These are phyloP conservation scores for Parascedosporium putredinis DNA, from an alignment of 2,329 filamentous ascomycete species.

Conservation along the genomic window DNA sequence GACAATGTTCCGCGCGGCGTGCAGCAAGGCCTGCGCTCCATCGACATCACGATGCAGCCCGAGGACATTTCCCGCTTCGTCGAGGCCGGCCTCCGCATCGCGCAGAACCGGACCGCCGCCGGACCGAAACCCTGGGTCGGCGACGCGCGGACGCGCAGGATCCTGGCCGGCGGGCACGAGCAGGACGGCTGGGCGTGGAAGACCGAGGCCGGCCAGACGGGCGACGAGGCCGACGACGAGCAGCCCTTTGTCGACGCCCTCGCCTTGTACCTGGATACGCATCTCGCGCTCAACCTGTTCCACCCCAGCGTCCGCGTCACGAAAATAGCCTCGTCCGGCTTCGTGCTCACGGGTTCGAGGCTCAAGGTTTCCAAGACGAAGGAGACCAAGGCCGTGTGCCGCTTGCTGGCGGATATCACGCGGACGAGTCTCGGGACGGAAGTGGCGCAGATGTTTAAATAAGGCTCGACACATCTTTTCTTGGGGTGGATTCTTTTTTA, in stretches of 20 bases:
- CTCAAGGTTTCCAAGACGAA: slow-evolving; percentile 32
- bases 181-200: slow-evolving; percentile 47
- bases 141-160: slow-evolving; percentile 28
- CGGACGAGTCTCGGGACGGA: slow-evolving; percentile 1
- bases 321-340: slow-evolving; percentile 45
- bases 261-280: slow-evolving; percentile 37
- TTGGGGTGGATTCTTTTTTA: background rate
- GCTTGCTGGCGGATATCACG: slow-evolving; percentile 1
- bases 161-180: slow-evolving; percentile 32
- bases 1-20: slow-evolving; percentile 10
- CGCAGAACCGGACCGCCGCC: slow-evolving; percentile 8
- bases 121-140: slow-evolving; percentile 18
- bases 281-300: slow-evolving; percentile 44
- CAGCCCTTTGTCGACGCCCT: slow-evolving; percentile 37
- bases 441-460: slow-evolving; percentile 3
- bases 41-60: slow-evolving; percentile 42
- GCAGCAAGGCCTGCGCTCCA: slow-evolving; percentile 24
- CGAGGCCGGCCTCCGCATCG: slow-evolving; percentile 24
- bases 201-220: slow-evolving; percentile 16
- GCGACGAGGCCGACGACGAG: slow-evolving; percentile 44
- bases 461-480: background rate
- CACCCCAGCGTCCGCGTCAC: slow-evolving; percentile 42
- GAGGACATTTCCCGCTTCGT: slow-evolving; percentile 37
- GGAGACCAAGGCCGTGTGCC: slow-evolving; percentile 1
- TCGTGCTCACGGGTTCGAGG: slow-evolving; percentile 41